Percentiles rank a stretch among this genome's conserved stretches.
These are phyloP conservation scores for Chloris gayana DNA, from an alignment of 176 grass and related monocot species.

Conservation along the genomic window DNA sequence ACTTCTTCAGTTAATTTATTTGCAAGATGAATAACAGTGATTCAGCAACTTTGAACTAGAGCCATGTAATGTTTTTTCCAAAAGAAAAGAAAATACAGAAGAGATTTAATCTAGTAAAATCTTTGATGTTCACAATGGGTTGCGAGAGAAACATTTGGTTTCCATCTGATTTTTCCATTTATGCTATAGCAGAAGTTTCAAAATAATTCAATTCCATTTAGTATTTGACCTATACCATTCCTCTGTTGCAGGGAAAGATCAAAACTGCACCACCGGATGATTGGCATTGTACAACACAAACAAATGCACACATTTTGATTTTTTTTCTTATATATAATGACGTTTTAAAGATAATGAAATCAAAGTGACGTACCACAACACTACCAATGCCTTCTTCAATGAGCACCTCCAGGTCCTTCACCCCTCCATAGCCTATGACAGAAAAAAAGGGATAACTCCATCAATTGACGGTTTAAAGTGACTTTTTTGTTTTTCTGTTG, in stretches of 20 bases:
- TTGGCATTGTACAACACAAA: not conserved
- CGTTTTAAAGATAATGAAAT: not conserved
- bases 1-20: not conserved
- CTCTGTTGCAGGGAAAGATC: not conserved
- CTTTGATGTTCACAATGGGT: not conserved
- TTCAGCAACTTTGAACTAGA: not conserved
- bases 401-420: constrained; percentile 60
- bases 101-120: not conserved
- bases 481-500: not conserved
- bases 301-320: not conserved
- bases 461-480: not conserved
- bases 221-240: not conserved
- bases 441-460: not conserved
- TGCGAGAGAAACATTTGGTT: not conserved
- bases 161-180: not conserved
- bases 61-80: not conserved
- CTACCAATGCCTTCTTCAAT: constrained; percentile 69
- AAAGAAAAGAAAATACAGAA: not conserved
- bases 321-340: not conserved
- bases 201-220: not conserved
- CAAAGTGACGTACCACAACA: constrained; percentile 54
- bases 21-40: not conserved
- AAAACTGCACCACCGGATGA: not conserved
- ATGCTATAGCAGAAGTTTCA: not conserved
- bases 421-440: constrained; percentile 47